Evolutionary conservation across 164 flowering plant species (phyloP), one percentile per base, ranked within the genome.

Genomic region (Vitis rupestris): DNA sequence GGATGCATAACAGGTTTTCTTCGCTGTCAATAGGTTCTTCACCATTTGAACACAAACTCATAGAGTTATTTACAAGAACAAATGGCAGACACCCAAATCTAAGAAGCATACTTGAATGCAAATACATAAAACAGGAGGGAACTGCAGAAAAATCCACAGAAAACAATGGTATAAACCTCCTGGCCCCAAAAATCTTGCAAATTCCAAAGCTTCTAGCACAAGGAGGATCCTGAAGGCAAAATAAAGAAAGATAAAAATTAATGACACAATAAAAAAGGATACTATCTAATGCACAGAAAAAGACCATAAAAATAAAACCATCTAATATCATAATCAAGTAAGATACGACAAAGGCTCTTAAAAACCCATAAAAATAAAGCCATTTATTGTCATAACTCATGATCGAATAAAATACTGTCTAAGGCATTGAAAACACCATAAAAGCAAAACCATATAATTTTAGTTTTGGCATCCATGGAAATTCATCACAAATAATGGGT

Each of bases 111-210:
- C 64, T 53, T 57, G 71, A 60, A 79, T 91, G 87, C 80, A 88
- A 65, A 48, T 70, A 60, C 81, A 78, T 71, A 76, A 94, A 94
- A 71, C 76, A 81, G 19, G 14, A 51, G n/a, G 97, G 95, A 71
- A 82, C 70, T 10, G 97, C 86, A 69, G 85, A 78, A 77, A 81
- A 88, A 72, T 88, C 81, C 61, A 91, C 58, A 4, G 81, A 74
- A 70, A 92, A 82, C 69, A 82, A 29, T 8, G 98, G 97, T 10
- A 82, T 52, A 58, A 60, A 72, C 51, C 69, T 52, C 61, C 27
- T 69, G 13, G 78, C 72, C 62, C 78, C 87, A 72, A 75, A 87
- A 62, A 94, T 61, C 75, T 69, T 80, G 87, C 95, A 90, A 23
- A 76, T 44, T 54, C 92, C 87, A 77, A 68, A 51, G 5, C 71